These are phyloP conservation scores for Astragalus membranaceus DNA, from an alignment of 306 rosid species.

Conservation along the genomic window DNA sequence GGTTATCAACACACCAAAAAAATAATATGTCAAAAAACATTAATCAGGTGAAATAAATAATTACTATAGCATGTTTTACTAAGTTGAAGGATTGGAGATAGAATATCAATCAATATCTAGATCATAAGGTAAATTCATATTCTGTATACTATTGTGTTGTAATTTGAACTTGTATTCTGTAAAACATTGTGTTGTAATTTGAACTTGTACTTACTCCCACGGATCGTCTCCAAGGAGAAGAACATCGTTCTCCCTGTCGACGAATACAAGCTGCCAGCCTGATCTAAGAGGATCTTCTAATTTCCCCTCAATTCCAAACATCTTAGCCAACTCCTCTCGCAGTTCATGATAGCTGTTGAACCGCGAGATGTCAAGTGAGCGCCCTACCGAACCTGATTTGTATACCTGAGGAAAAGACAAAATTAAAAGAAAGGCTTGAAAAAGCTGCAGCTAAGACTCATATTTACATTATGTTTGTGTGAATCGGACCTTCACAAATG, in stretches of 20 bases:
- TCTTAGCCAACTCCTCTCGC: conserved; percentile 87
- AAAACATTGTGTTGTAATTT: not conserved
- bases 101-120: not conserved
- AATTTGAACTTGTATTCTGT: conserved; percentile 7
- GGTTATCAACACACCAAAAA: conserved; percentile 17
- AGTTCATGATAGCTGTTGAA: conserved; percentile 86
- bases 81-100: not conserved
- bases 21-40: conserved; percentile 16
- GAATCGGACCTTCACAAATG: conserved; percentile 65
- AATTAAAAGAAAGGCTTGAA: not conserved
- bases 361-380: conserved; percentile 85
- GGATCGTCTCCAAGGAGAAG: conserved; percentile 98
- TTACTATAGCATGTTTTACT: not conserved
- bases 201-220: conserved; percentile 70
- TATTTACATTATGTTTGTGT: not conserved
- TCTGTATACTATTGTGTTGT: not conserved
- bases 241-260: conserved; percentile 92
- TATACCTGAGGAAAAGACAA: conserved; percentile 54
- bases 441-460: conserved; percentile 5
- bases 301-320: conserved; percentile 90
- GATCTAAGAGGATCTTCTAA: conserved; percentile 92
- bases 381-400: conserved; percentile 83
- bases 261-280: conserved; percentile 99
- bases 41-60: not conserved
- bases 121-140: not conserved